Base-by-base conservation (phyloP, 1,284 basidiomycete species). In the Bondarzewia mesenterica region DNA sequence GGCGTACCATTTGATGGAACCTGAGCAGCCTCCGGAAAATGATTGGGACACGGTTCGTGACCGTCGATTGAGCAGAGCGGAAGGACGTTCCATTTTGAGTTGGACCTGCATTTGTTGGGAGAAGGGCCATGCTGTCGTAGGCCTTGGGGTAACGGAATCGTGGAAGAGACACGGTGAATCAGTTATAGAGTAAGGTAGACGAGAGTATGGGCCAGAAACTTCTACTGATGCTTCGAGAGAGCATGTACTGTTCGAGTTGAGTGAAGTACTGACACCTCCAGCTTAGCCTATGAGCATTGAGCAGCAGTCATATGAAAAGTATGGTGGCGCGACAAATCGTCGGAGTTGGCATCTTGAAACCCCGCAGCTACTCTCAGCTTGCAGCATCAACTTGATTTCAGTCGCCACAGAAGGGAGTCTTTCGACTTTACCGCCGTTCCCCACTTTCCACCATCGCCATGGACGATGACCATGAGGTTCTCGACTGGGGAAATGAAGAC, bases 1-100 rank as follows among this genome's bases (percentile, higher is more conserved):
- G 26, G 61, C 77, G 42, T 54, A 87, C 90, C 90, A 93, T 93
- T 63, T 91, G 85, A 50, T 88, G 85, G 58, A 92, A 86, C 53
- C 87, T 78, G 57, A 84, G 78, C 51, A 93, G 62, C 40, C 90
- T 71, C 56, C 81, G 73, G 61, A 93, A 85, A 57, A 92, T 85
- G 42, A 88, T 71, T 21, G 89, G 89, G 37, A 92, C 67, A n/a
- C 82, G 77, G 46, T 74, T 74, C 4, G 72, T 62, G 53, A 67
- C 52, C 62, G n/a, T n/a, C n/a, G 66, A 58, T 50, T 62, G 57
- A 56, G 67, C 66, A 45, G 60, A 52, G 38, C 67, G 54, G n/a
- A 18, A 23, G 51, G 63, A 54, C 48, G 57, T 52, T 54, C 69
- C 65, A 58, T 72, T 69, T 49, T 60, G 60, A 46, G 60, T 58